phyloP scores from a whole-genome alignment of 768 basidiomycete species.

The Xerocomus brunneocitrinus region DNA sequence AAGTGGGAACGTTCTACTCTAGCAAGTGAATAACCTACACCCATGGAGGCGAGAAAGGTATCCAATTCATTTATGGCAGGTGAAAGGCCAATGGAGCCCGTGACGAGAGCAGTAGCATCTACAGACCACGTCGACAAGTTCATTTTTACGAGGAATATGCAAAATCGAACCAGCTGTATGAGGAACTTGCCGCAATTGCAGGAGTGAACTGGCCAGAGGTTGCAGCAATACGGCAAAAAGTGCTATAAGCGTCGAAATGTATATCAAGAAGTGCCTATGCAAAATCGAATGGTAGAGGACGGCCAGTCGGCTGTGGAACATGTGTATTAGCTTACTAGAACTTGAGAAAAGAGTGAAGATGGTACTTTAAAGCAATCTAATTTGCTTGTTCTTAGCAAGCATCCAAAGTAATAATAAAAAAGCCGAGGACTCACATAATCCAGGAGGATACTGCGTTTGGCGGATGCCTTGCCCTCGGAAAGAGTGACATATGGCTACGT shows the following conservation, averaged over 20 bases:
- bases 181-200: constrained; percentile 24
- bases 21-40: constrained; percentile 33
- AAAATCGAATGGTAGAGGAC: constrained; percentile 42
- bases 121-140: background rate
- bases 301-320: constrained; percentile 36
- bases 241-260: constrained; percentile 49
- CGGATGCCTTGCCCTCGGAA: constrained; percentile 46
- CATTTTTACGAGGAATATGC: constrained; percentile 5
- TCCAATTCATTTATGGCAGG: constrained; percentile 43
- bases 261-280: constrained; percentile 52
- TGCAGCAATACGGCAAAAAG: constrained; percentile 47
- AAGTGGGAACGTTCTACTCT: background rate
- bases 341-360: background rate
- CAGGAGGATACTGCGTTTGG: constrained; percentile 57
- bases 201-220: constrained; percentile 47
- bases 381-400: background rate
- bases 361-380: constrained; percentile 44
- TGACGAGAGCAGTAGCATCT: constrained; percentile 41
- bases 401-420: background rate
- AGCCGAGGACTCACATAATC: constrained; percentile 49
- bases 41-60: constrained; percentile 57
- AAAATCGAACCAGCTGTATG: constrained; percentile 9
- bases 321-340: constrained; percentile 1
- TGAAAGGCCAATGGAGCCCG: constrained; percentile 41
- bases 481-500: constrained; percentile 59